Evolutionary conservation across 176 grass and related monocot genomes (phyloP).

Genomic region (Dactylis glomerata): DNA sequence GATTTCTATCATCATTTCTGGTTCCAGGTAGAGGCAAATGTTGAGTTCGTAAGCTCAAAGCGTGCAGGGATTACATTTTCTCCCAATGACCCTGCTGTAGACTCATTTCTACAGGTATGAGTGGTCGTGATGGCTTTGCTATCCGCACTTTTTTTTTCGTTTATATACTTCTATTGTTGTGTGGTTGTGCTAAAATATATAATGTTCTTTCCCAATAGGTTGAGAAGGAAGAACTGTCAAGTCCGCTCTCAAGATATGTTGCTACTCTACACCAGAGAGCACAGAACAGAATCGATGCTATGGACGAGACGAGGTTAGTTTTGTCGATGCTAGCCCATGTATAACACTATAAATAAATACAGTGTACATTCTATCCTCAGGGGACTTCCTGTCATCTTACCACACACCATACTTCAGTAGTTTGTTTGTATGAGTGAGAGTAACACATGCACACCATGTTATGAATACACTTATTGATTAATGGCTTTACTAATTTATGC

Average conservation of each 20-base stretch:
- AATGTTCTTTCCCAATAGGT: slow-evolving; percentile 44
- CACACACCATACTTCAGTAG: not conserved
- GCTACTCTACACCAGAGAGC: slow-evolving; percentile 61
- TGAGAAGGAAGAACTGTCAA: slow-evolving; percentile 64
- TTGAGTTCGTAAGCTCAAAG: slow-evolving; percentile 64
- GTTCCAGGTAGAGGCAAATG: slow-evolving; percentile 68
- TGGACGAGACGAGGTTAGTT: slow-evolving; percentile 74
- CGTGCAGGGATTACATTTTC: slow-evolving; percentile 57
- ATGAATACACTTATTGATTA: slow-evolving; percentile 12
- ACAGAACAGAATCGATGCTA: slow-evolving; percentile 57
- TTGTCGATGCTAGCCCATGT: not conserved
- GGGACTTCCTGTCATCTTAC: not conserved
- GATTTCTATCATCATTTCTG: slow-evolving; percentile 16
- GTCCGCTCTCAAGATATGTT: slow-evolving; percentile 80
- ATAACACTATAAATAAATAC: slow-evolving; percentile 12
- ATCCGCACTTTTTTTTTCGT: not conserved
- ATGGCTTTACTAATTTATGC: slow-evolving; percentile 17
- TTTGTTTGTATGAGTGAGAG: not conserved
- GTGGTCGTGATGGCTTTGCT: not conserved
- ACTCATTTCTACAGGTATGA: slow-evolving; percentile 70
- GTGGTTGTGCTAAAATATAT: not conserved
- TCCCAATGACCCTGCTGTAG: slow-evolving; percentile 69
- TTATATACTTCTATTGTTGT: slow-evolving; percentile 10
- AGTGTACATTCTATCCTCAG: too few species aligned
- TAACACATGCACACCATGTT: not conserved